Conservation (phyloP, 495 filamentous ascomycete genomes). For the Xylaria nigripes region DNA sequence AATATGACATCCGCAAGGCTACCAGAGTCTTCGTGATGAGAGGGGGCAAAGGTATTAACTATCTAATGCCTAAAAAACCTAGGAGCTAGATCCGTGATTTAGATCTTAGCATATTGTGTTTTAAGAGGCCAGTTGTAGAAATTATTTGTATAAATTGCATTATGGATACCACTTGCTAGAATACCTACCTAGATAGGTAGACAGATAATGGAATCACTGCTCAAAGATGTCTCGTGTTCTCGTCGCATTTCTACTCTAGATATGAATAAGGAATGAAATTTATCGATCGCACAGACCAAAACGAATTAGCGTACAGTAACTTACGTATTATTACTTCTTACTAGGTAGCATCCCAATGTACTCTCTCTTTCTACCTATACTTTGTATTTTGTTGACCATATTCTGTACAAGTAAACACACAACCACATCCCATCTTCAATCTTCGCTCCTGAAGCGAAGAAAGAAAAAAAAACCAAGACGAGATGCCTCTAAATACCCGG, state of each 20-base stretch:
- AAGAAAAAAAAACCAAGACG: neutral
- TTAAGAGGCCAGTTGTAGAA: neutral
- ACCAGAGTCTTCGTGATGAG: conserved; percentile 44
- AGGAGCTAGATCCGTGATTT: conserved; percentile 3
- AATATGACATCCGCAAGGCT: conserved; percentile 32
- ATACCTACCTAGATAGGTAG: too few species aligned
- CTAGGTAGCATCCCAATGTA: neutral
- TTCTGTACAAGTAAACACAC: too few species aligned
- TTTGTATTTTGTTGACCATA: neutral
- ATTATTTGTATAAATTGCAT: conserved; percentile 9
- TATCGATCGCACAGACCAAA: too few species aligned
- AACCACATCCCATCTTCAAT: too few species aligned
- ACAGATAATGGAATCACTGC: neutral
- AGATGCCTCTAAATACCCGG: neutral
- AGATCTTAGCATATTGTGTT: neutral
- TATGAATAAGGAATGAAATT: too few species aligned
- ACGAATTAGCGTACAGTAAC: too few species aligned
- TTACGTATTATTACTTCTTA: too few species aligned
- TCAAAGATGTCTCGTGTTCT: too few species aligned
- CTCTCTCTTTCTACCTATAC: neutral
- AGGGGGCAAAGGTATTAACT: conserved; percentile 49
- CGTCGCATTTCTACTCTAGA: too few species aligned
- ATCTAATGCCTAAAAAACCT: conserved; percentile 37
- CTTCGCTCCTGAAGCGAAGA: too few species aligned
- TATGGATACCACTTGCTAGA: too few species aligned